Evolutionary conservation across 2,329 filamentous ascomycete genomes (phyloP), one percentile per base, ranked within the genome.

Genomic region (Aureobasidium subglaciale): DNA sequence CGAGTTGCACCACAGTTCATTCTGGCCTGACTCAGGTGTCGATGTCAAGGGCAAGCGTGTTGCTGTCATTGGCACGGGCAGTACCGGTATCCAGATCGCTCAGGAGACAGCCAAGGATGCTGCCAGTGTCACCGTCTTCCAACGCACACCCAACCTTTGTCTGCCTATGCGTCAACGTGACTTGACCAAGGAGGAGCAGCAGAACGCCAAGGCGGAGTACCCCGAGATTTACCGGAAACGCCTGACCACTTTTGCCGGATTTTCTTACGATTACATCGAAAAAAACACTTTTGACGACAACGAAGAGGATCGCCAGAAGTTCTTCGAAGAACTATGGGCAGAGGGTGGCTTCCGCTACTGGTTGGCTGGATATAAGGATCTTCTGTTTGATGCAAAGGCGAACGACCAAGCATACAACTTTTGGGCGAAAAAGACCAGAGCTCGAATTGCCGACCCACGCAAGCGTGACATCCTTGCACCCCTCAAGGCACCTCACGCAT

Each of bases 131-230:
- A 75, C 72, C 1, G 79, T 87, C 24, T 86, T 87, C 65, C 80
- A 87, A 60, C 77, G 85, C 10, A 86, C 83, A 1, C 84, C 85
- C 0, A 86, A 86, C 56, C 71, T 85, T 5, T 80, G 80, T 0
- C 63, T 87, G 2, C 82, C 83, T 0, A 84, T 87, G 80, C 72
- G 75, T 4, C 75, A 78, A 56, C 69, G 72, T 4, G 37, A 68
- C 1, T 69, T 84, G 29, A 77, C 74, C 0, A 67, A 65, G 2
- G 72, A 76, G 46, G 78, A 83, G 58, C 79, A 85, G 61, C 68
- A 78, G 16, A 62, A 66, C 4, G 65, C 68, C n/a, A 75, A 74
- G 59, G 59, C 60, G 4, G 66, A 70, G 43, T 75, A 74, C n/a
- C 68, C 70, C 2, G 63, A 68, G 3, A 67, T 87, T 2, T 85